These are phyloP conservation scores for Schizopora paradoxa DNA, from an alignment of 1,284 basidiomycete species.

Conservation along the genomic window DNA sequence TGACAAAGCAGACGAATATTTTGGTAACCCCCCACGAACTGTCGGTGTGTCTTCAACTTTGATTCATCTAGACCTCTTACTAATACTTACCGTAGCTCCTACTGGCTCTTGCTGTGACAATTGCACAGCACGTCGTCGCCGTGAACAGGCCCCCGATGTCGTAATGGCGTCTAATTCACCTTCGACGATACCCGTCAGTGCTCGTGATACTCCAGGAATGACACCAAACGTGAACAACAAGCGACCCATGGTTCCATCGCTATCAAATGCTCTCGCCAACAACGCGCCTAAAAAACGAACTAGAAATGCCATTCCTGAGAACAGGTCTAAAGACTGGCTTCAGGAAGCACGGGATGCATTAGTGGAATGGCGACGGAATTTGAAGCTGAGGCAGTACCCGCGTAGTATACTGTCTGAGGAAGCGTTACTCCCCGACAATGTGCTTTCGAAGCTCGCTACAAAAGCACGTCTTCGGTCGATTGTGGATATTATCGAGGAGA, in stretches of 20 bases:
- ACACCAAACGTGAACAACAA: not conserved
- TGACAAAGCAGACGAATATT: slow-evolving; percentile 16
- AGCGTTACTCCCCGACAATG: not conserved
- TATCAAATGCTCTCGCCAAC: too few relatives aligned
- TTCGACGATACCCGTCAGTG: not conserved
- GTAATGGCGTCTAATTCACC: not conserved
- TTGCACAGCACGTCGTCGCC: not conserved
- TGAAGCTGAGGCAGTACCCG: not conserved
- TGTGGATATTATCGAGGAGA: not conserved
- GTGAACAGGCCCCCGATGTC: not conserved
- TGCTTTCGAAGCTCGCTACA: not conserved
- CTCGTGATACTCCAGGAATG: not conserved
- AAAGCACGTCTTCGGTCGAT: not conserved
- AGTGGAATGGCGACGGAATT: not conserved
- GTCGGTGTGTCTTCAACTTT: slow-evolving; percentile 1
- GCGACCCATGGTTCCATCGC: not conserved
- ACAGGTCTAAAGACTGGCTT: not conserved
- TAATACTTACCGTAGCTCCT: not conserved
- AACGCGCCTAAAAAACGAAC: too few relatives aligned
- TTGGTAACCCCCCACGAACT: slow-evolving; percentile 17
- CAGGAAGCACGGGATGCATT: not conserved
- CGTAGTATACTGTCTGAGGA: not conserved
- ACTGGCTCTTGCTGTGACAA: slow-evolving; percentile 2
- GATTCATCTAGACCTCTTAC: not conserved
- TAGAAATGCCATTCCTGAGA: not conserved